phyloP scores from a whole-genome alignment of 371 early-diverging fungal genomes.

The Mortierella sp. region DNA sequence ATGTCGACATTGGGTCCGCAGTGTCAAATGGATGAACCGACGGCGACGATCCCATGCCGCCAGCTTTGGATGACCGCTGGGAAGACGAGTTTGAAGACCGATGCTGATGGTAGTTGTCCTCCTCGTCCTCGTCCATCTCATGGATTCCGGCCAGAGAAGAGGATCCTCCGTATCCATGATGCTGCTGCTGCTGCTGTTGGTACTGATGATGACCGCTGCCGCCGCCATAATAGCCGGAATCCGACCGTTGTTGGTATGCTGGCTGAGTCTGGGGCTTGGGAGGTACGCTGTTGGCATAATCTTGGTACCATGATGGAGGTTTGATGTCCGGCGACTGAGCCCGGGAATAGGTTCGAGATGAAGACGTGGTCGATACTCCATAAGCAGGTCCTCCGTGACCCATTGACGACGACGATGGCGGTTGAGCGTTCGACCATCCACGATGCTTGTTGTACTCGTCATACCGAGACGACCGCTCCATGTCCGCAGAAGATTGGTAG shows the following conservation, averaged over 20 bases:
- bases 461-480: conserved; percentile 17
- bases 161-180: conserved; percentile 18
- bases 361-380: conserved; percentile 1
- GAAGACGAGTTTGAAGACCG: conserved; percentile 26
- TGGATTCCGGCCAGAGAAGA: conserved; percentile 9
- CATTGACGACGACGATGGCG: conserved; percentile 25
- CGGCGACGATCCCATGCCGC: conserved; percentile 3
- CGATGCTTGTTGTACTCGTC: conserved; percentile 50
- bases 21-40: conserved; percentile 56
- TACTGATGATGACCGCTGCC: background rate
- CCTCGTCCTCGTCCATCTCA: conserved; percentile 6
- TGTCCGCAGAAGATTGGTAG: conserved; percentile 20
- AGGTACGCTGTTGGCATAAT: conserved; percentile 47
- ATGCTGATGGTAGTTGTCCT: conserved; percentile 1
- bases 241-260: conserved; percentile 13
- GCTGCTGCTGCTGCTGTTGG: conserved; percentile 19
- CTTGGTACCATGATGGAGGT: conserved; percentile 53
- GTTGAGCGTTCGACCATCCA: conserved; percentile 29
- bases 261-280: conserved; percentile 34
- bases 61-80: conserved; percentile 30
- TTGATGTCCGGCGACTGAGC: conserved; percentile 53
- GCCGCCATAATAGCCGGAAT: conserved; percentile 18
- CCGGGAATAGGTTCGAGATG: conserved; percentile 36
- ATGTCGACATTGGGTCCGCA: conserved; percentile 8
- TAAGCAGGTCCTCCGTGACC: conserved; percentile 9